Percentiles rank a stretch among this genome's conserved stretches.
These are phyloP conservation scores for Stylonectria norvegica DNA, from an alignment of 2,329 filamentous ascomycete species.

Conservation along the genomic window DNA sequence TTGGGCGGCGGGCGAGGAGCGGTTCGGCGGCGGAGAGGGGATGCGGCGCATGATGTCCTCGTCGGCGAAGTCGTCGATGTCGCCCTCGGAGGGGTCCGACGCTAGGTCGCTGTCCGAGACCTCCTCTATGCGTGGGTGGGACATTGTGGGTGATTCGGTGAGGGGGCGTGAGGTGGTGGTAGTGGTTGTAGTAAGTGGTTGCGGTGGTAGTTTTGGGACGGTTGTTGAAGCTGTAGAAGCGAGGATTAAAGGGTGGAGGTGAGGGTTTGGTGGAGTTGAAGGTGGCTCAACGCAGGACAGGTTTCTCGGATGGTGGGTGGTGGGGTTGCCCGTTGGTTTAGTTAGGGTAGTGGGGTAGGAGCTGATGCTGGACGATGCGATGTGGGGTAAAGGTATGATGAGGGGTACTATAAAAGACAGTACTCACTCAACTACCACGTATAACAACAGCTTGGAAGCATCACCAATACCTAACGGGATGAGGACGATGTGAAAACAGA, in stretches of 20 bases:
- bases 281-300: constrained; percentile 10
- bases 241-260: constrained; percentile 13
- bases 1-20: constrained; percentile 26
- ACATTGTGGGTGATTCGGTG: constrained; percentile 53
- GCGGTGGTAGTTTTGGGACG: constrained; percentile 9
- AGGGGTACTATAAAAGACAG: no score
- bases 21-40: constrained; percentile 31
- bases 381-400: constrained; percentile 21
- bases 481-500: no score
- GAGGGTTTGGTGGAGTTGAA: constrained; percentile 6
- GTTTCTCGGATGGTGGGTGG: constrained; percentile 10
- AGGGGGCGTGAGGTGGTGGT: not conserved
- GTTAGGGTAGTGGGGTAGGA: constrained; percentile 14
- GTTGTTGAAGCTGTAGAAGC: no score
- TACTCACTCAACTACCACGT: no score
- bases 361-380: constrained; percentile 19
- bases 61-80: constrained; percentile 65
- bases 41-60: constrained; percentile 53
- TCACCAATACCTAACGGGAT: no score
- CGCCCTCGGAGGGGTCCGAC: constrained; percentile 84
- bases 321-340: constrained; percentile 19
- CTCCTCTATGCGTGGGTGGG: constrained; percentile 87
- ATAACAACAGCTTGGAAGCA: no score
- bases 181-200: not conserved
- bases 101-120: constrained; percentile 76